These are phyloP conservation scores for Ogataea allantospora DNA, from an alignment of 805 yeast genomes.

Conservation along the genomic window DNA sequence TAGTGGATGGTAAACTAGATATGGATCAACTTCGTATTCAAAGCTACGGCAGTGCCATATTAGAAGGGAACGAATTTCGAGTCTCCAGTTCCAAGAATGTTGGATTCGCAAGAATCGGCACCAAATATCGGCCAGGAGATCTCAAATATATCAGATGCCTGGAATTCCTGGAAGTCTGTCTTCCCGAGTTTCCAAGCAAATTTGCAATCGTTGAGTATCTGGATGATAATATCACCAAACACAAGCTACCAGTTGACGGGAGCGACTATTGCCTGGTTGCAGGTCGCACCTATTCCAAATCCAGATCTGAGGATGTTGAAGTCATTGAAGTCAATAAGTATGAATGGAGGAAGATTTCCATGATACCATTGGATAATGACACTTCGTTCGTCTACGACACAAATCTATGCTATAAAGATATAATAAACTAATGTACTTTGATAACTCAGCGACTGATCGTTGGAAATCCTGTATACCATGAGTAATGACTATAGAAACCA, in stretches of 20 bases:
- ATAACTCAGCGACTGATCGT: too few species aligned
- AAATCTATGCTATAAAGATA: slow-evolving; percentile 12
- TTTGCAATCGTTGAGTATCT: slow-evolving; percentile 16
- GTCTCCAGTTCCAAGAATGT: slow-evolving; percentile 2
- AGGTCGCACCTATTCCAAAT: slow-evolving; percentile 8
- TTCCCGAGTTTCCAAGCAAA: slow-evolving; percentile 8
- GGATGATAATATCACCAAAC: slow-evolving; percentile 5
- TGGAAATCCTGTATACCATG: too few species aligned
- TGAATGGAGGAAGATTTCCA: slow-evolving; percentile 14
- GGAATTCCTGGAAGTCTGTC: slow-evolving; percentile 13
- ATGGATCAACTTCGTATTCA: not conserved
- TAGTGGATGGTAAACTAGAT: not conserved
- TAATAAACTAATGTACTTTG: slow-evolving; percentile 11
- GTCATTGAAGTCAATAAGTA: slow-evolving; percentile 13
- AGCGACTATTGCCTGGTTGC: slow-evolving; percentile 2
- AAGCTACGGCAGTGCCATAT: not conserved
- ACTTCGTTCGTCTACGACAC: slow-evolving; percentile 14
- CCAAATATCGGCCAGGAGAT: slow-evolving; percentile 8
- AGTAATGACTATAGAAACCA: too few species aligned
- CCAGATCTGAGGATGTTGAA: slow-evolving; percentile 3
- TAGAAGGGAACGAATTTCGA: slow-evolving; percentile 3
- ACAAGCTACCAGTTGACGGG: slow-evolving; percentile 7
- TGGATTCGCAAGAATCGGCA: slow-evolving; percentile 14
- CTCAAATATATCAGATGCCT: slow-evolving; percentile 13
- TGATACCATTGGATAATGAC: slow-evolving; percentile 13